Percentiles rank a stretch among this genome's conserved stretches.
These are phyloP conservation scores for Colletotrichum chrysophilum DNA, from an alignment of 2,329 filamentous ascomycete genomes.

Conservation along the genomic window DNA sequence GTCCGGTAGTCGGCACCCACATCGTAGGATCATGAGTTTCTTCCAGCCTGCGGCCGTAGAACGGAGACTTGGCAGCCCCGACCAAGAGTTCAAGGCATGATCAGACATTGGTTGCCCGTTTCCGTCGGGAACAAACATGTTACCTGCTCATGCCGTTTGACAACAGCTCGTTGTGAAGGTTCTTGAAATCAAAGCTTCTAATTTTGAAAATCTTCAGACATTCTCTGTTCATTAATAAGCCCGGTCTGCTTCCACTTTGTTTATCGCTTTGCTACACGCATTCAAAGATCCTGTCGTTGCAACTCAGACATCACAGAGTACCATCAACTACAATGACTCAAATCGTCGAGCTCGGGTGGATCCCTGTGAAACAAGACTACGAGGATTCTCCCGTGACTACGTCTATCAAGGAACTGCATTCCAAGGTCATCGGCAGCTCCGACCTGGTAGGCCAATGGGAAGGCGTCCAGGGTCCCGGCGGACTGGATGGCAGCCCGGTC, in stretches of 20 bases:
- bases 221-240: not conserved
- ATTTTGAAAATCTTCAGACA: not conserved
- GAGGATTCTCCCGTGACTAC: not conserved
- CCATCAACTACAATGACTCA: not conserved
- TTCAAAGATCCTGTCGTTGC: not conserved
- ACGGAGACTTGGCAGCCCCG: not conserved
- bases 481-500: not conserved
- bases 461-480: not conserved
- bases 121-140: not conserved
- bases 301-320: accelerated
- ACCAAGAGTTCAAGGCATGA: not conserved
- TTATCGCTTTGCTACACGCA: not conserved
- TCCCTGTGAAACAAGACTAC: not conserved
- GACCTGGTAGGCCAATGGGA: not conserved
- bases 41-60: not conserved
- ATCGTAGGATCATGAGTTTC: not conserved
- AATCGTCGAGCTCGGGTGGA: not conserved
- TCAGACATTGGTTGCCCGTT: not conserved
- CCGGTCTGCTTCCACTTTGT: not conserved
- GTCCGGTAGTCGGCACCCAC: accelerated
- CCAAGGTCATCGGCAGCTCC: not conserved
- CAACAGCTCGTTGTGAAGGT: too few relatives aligned
- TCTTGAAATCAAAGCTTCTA: not conserved
- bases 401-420: not conserved
- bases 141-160: too few relatives aligned